Conservation (phyloP, 2,329 filamentous ascomycete species). For the Penicillium freii region DNA sequence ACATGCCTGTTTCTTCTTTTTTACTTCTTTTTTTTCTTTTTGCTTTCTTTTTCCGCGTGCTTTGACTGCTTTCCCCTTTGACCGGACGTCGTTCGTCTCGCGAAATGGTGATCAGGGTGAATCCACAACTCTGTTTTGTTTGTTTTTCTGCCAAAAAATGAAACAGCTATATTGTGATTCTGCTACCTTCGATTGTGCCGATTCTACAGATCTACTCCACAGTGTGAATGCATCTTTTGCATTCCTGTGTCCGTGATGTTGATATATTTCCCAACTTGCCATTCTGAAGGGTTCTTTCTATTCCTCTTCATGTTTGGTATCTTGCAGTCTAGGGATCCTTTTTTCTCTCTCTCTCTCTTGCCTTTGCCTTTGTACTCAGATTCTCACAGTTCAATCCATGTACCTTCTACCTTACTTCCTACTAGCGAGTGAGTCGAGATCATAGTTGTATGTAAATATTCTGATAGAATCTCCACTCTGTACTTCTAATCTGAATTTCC, state of each 20-base stretch:
- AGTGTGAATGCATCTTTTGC: not conserved
- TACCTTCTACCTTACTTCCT: constrained; percentile 18
- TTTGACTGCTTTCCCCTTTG: constrained; percentile 9
- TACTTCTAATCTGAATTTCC: not conserved
- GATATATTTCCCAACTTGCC: constrained; percentile 2
- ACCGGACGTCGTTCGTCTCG: constrained; percentile 11
- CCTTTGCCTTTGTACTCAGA: constrained; percentile 19
- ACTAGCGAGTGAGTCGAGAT: not conserved
- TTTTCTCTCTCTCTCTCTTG: not conserved
- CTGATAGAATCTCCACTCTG: not conserved
- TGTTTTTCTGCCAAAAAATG: not conserved
- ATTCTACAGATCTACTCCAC: constrained; percentile 5
- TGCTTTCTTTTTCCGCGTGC: constrained; percentile 14
- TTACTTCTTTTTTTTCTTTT: constrained; percentile 14
- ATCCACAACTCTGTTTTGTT: not conserved
- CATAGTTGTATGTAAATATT: not conserved
- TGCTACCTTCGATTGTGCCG: not conserved
- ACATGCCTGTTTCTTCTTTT: constrained; percentile 18
- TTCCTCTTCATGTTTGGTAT: constrained; percentile 18
- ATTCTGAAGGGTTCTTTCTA: constrained; percentile 9
- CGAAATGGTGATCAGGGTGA: constrained; percentile 12
- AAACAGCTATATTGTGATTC: constrained; percentile 2
- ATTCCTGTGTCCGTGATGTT: constrained; percentile 6
- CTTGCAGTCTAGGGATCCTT: constrained; percentile 17
- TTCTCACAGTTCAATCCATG: constrained; percentile 25